Evolutionary conservation across 2,329 filamentous ascomycete species (phyloP), one percentile per base, ranked within the genome.

Genomic region (Sordariomycetes sp.): DNA sequence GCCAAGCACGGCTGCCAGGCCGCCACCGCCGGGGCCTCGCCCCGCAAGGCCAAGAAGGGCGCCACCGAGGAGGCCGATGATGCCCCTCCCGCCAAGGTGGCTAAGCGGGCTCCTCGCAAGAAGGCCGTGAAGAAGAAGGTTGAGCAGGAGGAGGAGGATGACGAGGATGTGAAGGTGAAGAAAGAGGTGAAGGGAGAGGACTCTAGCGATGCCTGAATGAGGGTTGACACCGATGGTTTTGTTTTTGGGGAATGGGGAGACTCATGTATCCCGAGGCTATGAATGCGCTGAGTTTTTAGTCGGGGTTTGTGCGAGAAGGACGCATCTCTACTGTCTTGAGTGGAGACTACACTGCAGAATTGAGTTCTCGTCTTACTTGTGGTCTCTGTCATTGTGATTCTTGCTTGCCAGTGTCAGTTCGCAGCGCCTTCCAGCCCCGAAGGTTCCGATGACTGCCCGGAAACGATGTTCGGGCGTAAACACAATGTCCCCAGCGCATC

Each of bases 1-100:
- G 65, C 70, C 59, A 71, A 70, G 22, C 73, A 75, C 59, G 68
- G 67, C 57, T 76, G 74, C 74, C 68, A 69, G 46, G 66, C 65
- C 5, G 63, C 61, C 53, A 61, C 58, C 12, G 53, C 58, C 25
- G 8, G 61, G 10, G 55, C 63, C 50, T 67, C 71, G 24, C 64
- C 51, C 16, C 51, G 51, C 51, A 32, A 53, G 25, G 50, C 12
- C 8, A 53, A 67, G 57, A 74, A 73, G 65, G 28, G 60, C 25
- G 37, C 11, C 25, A 53, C 34, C 22, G 24, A 52, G 35, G 58
- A 61, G 50, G 58, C 50, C 32, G 56, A 58, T 37, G 7, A 24
- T 50, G 46, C 64, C 62, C 59, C 62, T 1, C 62, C 67, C 7
- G 60, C 59, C 46, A 71, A 67, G 60, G 64, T 73, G 14, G 73